These are phyloP conservation scores for Cucurbita pepo DNA, from an alignment of 306 rosid genomes.

Conservation along the genomic window DNA sequence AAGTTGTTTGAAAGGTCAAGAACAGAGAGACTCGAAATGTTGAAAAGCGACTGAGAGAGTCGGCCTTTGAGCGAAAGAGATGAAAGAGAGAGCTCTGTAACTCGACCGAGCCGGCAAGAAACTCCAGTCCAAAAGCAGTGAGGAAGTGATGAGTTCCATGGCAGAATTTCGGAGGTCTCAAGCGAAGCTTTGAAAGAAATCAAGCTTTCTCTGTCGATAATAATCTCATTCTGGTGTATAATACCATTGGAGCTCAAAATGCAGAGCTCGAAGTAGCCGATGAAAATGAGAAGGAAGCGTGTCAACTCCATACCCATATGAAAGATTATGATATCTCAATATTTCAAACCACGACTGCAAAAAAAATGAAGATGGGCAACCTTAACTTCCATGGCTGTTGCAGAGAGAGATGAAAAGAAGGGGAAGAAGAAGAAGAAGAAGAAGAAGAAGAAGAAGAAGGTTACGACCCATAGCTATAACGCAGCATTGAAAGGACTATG, in stretches of 20 bases:
- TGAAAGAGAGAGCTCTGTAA: constrained; percentile 46
- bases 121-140: constrained; percentile 78
- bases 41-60: constrained; percentile 29
- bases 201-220: constrained; percentile 31
- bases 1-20: constrained; percentile 56
- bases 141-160: constrained; percentile 38
- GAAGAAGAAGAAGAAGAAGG: not conserved
- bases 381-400: constrained; percentile 1
- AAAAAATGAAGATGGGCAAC: not conserved
- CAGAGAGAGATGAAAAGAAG: not conserved
- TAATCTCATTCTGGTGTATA: constrained; percentile 3
- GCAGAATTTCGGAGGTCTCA: constrained; percentile 27
- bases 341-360: not conserved
- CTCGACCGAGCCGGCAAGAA: constrained; percentile 54
- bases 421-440: not conserved
- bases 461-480: not conserved
- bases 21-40: constrained; percentile 28
- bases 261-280: constrained; percentile 2
- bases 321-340: not conserved
- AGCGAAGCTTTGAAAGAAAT: constrained; percentile 50
- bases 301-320: constrained; percentile 4
- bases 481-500: not conserved
- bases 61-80: constrained; percentile 29
- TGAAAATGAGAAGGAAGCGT: constrained; percentile 9
- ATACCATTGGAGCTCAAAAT: constrained; percentile 6